phyloP scores from a whole-genome alignment of 1,139 yeast species.

The Zygosaccharomyces pseudobailii region DNA sequence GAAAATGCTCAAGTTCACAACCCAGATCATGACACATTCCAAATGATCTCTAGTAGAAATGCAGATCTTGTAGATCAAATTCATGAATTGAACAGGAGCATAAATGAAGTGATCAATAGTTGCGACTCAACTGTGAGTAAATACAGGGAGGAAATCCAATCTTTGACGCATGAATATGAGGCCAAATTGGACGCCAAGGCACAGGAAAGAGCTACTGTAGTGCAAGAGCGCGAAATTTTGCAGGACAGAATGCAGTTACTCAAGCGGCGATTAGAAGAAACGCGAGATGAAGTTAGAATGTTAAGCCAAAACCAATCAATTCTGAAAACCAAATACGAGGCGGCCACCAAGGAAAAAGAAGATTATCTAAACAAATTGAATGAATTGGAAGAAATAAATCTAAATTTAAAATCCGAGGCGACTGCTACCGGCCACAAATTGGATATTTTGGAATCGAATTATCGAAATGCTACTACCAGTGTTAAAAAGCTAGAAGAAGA shows the following conservation, averaged over 20 bases:
- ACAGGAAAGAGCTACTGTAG: constrained; percentile 21
- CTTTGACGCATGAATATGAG: constrained; percentile 57
- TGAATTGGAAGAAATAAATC: constrained; percentile 7
- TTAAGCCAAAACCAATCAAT: constrained; percentile 30
- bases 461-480: constrained; percentile 2
- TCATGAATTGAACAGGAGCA: constrained; percentile 24
- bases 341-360: constrained; percentile 16
- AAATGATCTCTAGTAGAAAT: constrained; percentile 22
- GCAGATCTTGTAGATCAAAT: constrained; percentile 40
- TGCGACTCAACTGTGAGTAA: constrained; percentile 41
- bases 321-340: constrained; percentile 30
- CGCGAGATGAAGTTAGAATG: constrained; percentile 28
- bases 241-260: constrained; percentile 33
- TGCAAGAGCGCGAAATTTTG: constrained; percentile 33
- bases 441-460: not conserved
- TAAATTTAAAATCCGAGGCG: constrained; percentile 2
- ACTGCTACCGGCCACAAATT: not conserved
- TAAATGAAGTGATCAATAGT: constrained; percentile 37
- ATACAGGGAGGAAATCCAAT: constrained; percentile 47
- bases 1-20: constrained; percentile 1
- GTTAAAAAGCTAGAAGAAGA: not conserved
- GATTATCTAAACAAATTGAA: constrained; percentile 6
- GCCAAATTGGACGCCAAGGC: constrained; percentile 39
- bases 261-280: constrained; percentile 21
- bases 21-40: constrained; percentile 12